phyloP scores from a whole-genome alignment of 2,329 filamentous ascomycete species.

The Trichoderma sp. region DNA sequence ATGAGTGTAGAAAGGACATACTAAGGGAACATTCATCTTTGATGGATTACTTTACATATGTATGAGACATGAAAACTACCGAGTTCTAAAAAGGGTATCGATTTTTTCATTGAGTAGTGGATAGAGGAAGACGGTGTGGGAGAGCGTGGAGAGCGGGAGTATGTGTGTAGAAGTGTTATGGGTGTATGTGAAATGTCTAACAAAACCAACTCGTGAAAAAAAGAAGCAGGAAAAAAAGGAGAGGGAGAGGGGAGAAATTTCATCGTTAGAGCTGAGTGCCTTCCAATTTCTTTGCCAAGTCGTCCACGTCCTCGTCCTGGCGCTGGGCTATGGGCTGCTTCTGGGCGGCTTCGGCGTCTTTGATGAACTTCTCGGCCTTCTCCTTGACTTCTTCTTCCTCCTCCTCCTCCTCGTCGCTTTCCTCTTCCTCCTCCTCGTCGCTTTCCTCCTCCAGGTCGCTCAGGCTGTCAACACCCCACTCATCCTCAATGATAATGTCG shows the following conservation, averaged over 20 bases:
- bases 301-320: slow-evolving; percentile 77
- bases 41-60: slow-evolving; percentile 9
- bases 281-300: slow-evolving; percentile 69
- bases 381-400: slow-evolving; percentile 58
- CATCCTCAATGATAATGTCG: slow-evolving; percentile 67
- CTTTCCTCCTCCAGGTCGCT: slow-evolving; percentile 80
- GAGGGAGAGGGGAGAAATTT: background rate
- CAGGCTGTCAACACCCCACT: slow-evolving; percentile 82
- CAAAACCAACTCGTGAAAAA: slow-evolving; percentile 1
- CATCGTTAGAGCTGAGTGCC: slow-evolving; percentile 59
- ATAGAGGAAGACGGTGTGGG: background rate
- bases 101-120: slow-evolving; percentile 28
- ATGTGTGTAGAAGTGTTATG: background rate
- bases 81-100: slow-evolving; percentile 28
- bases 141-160: background rate
- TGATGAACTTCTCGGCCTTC: slow-evolving; percentile 65
- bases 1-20: background rate
- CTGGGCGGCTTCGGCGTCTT: slow-evolving; percentile 69
- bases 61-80: slow-evolving; percentile 14
- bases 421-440: slow-evolving; percentile 66
- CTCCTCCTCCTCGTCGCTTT: slow-evolving; percentile 67
- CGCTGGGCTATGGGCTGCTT: slow-evolving; percentile 68
- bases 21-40: background rate
- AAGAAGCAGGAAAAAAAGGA: background rate
- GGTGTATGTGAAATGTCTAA: slow-evolving; percentile 9